A percentile compares a stretch with the other conserved stretches of the same genome.
Conservation (phyloP, 2,329 filamentous ascomycete species). For the Tolypocladium inflatum region DNA sequence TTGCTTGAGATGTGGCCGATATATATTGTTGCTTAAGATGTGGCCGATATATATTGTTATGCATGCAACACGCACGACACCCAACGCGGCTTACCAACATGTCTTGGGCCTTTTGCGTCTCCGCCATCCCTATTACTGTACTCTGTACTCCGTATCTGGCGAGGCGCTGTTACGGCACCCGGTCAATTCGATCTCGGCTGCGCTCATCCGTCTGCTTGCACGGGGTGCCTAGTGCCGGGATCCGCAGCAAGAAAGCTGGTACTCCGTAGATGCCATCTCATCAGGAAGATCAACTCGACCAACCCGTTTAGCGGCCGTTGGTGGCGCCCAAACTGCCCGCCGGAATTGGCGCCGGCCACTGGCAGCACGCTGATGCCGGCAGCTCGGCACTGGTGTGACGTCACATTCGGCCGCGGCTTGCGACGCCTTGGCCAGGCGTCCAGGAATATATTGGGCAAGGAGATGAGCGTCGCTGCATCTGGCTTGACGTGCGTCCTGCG, state of each 20-base stretch:
- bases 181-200: neutral
- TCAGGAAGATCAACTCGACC: too few species aligned
- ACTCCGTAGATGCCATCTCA: too few species aligned
- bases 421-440: neutral
- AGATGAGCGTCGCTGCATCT: neutral
- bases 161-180: neutral
- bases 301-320: neutral
- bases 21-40: too few species aligned
- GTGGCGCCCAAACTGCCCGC: neutral
- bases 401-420: neutral
- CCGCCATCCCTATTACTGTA: too few species aligned
- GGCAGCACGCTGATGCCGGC: neutral
- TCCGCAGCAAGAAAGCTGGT: neutral
- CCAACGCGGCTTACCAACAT: too few species aligned
- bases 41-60: too few species aligned
- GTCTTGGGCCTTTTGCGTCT: too few species aligned
- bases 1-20: too few species aligned
- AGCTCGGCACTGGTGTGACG: neutral
- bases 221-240: neutral
- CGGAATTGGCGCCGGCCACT: neutral
- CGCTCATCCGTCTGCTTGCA: neutral
- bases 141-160: too few species aligned
- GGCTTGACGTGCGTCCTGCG: neutral
- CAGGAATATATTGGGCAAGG: neutral
- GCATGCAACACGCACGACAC: too few species aligned